phyloP scores from a whole-genome alignment of 305 asterid species.

The Solanum hybrid region DNA sequence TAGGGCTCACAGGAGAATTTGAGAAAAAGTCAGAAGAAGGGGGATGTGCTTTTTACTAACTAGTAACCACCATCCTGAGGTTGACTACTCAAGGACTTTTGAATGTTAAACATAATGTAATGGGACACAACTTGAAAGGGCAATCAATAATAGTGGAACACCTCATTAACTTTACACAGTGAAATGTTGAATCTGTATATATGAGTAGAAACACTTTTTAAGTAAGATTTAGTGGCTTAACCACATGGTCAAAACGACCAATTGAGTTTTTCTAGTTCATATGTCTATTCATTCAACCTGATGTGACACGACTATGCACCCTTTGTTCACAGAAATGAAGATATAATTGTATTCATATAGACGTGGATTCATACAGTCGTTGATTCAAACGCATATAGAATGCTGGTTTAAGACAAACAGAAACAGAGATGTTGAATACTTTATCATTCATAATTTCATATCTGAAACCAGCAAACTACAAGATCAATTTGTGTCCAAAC shows the following conservation, averaged over 20 bases:
- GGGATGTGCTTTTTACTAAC: background rate
- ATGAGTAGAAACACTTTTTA: background rate
- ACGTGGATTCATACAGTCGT: background rate
- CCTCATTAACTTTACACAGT: conserved; percentile 6
- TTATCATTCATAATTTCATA: background rate
- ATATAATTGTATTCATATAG: background rate
- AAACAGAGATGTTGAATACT: background rate
- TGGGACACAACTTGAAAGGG: conserved; percentile 4
- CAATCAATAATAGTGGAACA: conserved; percentile 16
- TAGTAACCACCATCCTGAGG: background rate
- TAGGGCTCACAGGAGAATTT: background rate
- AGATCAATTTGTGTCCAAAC: background rate
- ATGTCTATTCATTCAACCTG: conserved; percentile 30
- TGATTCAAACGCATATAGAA: background rate
- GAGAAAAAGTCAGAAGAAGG: background rate
- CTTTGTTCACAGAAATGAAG: background rate
- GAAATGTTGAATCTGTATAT: conserved; percentile 4
- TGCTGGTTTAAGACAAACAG: background rate
- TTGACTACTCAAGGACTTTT: background rate
- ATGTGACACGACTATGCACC: conserved; percentile 8
- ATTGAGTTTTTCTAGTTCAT: conserved; percentile 12
- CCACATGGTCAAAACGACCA: conserved; percentile 19
- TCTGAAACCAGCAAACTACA: background rate
- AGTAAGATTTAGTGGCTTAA: conserved; percentile 1
- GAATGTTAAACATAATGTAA: background rate